Percentiles rank a stretch among this genome's conserved stretches.
Evolutionary conservation across 495 filamentous ascomycete species (phyloP).

Genomic region (Achaetomiella virescens): DNA sequence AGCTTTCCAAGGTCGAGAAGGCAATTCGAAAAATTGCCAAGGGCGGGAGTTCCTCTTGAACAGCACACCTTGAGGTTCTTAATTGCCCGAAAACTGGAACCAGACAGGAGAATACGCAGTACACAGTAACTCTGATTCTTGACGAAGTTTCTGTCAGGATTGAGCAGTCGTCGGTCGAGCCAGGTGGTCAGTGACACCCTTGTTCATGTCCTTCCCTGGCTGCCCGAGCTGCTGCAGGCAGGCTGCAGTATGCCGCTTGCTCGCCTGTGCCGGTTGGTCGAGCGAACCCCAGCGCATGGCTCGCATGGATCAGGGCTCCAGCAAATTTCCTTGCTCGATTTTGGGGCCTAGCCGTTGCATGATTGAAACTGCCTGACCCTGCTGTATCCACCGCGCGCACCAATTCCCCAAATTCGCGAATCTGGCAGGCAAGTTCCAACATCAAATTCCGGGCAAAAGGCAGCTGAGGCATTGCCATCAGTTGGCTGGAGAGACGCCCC

Average conservation of each 20-base stretch:
- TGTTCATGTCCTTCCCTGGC: conserved; percentile 8
- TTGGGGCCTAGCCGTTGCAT: conserved; percentile 3
- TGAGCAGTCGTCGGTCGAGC: conserved; percentile 14
- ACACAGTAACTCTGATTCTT: no score
- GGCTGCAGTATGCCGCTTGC: not conserved
- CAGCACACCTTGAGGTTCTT: no score
- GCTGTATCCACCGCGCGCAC: conserved; percentile 11
- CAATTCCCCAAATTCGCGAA: conserved; percentile 1
- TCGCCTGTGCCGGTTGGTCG: conserved; percentile 12
- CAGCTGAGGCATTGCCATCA: not conserved
- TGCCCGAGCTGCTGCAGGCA: conserved; percentile 1
- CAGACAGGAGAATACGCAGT: not conserved
- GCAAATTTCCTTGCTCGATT: not conserved
- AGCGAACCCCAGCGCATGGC: conserved; percentile 8
- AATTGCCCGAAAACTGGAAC: no score
- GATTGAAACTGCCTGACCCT: conserved; percentile 1
- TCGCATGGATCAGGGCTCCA: conserved; percentile 4
- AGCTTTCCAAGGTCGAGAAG: no score
- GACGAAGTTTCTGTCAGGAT: conserved; percentile 7
- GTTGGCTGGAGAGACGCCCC: no score
- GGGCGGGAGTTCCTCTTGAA: no score
- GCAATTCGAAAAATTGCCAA: no score
- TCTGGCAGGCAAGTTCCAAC: not conserved
- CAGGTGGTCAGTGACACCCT: conserved; percentile 17
- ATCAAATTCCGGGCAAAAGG: not conserved